These are phyloP conservation scores for Lactarius deliciosus DNA, from an alignment of 768 basidiomycete species.

Conservation along the genomic window DNA sequence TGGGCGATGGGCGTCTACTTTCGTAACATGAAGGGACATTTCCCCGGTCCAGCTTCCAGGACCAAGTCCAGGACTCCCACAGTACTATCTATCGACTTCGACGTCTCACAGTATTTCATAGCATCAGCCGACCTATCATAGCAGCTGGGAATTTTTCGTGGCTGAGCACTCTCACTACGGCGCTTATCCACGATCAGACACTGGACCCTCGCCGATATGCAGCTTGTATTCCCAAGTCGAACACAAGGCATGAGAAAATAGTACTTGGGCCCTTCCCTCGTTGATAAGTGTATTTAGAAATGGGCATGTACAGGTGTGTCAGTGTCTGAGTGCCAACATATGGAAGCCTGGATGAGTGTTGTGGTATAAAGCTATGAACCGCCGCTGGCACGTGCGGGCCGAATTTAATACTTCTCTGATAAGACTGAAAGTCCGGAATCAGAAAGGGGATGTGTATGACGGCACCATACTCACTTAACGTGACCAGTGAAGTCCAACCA, in stretches of 20 bases:
- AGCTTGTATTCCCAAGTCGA: not conserved
- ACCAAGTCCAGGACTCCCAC: too few relatives aligned
- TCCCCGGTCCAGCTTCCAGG: too few relatives aligned
- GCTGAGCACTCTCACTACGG: not conserved
- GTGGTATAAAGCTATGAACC: not conserved
- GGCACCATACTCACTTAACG: conserved; percentile 67
- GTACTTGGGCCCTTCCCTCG: not conserved
- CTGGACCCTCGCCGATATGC: not conserved
- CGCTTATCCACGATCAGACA: not conserved
- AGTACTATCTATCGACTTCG: too few relatives aligned
- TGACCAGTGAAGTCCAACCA: conserved; percentile 90
- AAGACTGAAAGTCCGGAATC: conserved; percentile 46
- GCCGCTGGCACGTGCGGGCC: not conserved
- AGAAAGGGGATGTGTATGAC: conserved; percentile 11
- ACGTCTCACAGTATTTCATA: not conserved
- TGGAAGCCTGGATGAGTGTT: not conserved
- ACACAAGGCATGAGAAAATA: not conserved
- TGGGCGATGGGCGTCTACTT: too few relatives aligned
- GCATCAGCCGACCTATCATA: not conserved
- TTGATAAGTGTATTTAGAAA: not conserved
- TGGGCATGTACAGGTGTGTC: not conserved
- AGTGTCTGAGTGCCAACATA: not conserved
- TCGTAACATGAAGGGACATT: too few relatives aligned
- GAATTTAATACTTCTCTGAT: conserved; percentile 61
- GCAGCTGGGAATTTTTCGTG: too few relatives aligned